Evolutionary conservation across 164 flowering plant species (phyloP), one percentile per base, ranked within the genome.

Genomic region (Amborella trichopoda): DNA sequence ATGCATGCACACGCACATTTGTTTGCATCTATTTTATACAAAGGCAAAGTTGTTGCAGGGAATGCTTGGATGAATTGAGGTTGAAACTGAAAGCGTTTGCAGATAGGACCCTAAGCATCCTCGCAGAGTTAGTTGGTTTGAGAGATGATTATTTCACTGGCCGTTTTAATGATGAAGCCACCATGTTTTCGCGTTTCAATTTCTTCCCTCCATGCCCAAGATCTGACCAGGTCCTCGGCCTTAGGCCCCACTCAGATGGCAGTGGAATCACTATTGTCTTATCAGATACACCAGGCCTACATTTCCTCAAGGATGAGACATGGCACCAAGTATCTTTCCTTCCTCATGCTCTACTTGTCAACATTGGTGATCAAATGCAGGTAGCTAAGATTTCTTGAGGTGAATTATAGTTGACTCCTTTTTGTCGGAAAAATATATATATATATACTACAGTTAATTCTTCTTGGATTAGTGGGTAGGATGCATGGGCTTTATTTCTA

Each of bases 261-360:
- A 54, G 70, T 3, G 69, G 34, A n/a, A 45, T 71, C 19, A 78
- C 85, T 23, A 19, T 69, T 27, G 48, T 78, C 5, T 56, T 78
- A 65, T 81, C 65, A 56, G 81, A 76, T 53, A 56, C 57, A 44
- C 63, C 68, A 66, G 79, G 81, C n/a, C 80, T 78, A 26, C 85
- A 76, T 27, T 10, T 78, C 19, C 38, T 56, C 23, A 71, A 64
- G 53, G 81, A 71, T 23, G 61, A 44, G 10, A 53, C 71, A 27
- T 78, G 85, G 85, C 45, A 48, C 30, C 57, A 40, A 50, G 75
- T 56, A 43, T 75, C 81, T 3, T 54, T 59, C 3, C 28, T 67
- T 27, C 70, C 81, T 23, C 19, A 69, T n/a, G 75, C 77, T 23
- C 53, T 78, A 22, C 44, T 75, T n/a, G 22, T 78, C 22, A 71